These are phyloP conservation scores for Populus alba DNA, from an alignment of 345 rosid species.

Conservation along the genomic window DNA sequence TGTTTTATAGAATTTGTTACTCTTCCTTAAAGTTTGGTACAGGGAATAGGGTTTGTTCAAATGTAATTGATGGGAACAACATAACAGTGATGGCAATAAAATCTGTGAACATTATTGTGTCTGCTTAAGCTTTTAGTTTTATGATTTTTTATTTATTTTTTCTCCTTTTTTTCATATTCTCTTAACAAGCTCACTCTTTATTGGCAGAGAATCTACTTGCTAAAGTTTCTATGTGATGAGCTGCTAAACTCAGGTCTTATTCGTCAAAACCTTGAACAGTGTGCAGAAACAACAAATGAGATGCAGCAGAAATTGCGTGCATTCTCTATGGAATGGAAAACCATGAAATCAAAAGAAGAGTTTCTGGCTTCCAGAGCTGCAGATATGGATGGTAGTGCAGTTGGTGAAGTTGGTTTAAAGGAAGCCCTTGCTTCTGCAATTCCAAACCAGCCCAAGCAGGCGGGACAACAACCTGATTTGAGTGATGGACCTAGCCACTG, in stretches of 20 bases:
- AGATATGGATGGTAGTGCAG: conserved; percentile 41
- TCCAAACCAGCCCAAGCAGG: conserved; percentile 19
- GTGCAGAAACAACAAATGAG: conserved; percentile 65
- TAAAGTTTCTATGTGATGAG: conserved; percentile 86
- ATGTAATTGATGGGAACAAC: too few species aligned
- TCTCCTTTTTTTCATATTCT: conserved; percentile 6
- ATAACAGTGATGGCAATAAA: too few species aligned
- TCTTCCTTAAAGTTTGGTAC: too few species aligned
- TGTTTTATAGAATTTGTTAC: too few species aligned
- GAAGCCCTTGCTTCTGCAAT: conserved; percentile 31
- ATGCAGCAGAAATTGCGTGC: conserved; percentile 88
- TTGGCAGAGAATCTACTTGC: conserved; percentile 76
- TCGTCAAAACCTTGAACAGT: conserved; percentile 92
- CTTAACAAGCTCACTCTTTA: conserved; percentile 10
- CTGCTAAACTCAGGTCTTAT: conserved; percentile 73
- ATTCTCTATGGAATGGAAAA: conserved; percentile 62
- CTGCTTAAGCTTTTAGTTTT: neutral
- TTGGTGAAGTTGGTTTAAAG: conserved; percentile 38
- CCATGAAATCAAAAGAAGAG: conserved; percentile 66
- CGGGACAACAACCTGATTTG: conserved; percentile 19
- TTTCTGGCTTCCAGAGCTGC: conserved; percentile 54
- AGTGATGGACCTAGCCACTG: conserved; percentile 20
- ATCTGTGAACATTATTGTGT: neutral
- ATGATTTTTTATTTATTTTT: neutral
- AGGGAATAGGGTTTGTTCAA: too few species aligned